These are phyloP conservation scores for Cupressus sempervirens DNA, from an alignment of 75 land plant genomes.

Conservation along the genomic window DNA sequence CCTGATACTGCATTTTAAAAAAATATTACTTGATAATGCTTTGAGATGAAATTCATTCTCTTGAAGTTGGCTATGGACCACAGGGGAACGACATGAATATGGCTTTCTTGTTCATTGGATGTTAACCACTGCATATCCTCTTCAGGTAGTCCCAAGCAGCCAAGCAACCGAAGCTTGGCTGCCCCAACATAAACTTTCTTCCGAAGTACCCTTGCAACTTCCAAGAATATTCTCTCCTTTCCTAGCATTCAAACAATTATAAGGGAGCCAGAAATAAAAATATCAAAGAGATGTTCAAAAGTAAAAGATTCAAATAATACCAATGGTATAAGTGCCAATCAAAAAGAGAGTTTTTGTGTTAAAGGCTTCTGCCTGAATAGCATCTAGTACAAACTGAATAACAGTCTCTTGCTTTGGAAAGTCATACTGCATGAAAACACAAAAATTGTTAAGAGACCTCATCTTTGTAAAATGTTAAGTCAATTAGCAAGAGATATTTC, in stretches of 20 bases:
- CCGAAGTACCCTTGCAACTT: slow-evolving; percentile 76
- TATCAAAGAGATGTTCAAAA: background rate
- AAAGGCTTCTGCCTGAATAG: slow-evolving; percentile 96
- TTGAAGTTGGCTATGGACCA: slow-evolving; percentile 97
- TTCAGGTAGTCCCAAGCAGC: slow-evolving; percentile 66
- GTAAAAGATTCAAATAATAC: slow-evolving; percentile 26
- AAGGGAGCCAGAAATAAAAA: background rate
- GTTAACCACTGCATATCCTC: slow-evolving; percentile 93
- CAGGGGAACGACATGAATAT: slow-evolving; percentile 95
- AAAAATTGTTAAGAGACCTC: background rate
- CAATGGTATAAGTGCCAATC: slow-evolving; percentile 95
- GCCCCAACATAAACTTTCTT: slow-evolving; percentile 84
- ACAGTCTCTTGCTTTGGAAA: slow-evolving; percentile 98
- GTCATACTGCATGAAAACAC: slow-evolving; percentile 68
- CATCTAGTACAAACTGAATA: slow-evolving; percentile 95
- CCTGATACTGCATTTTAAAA: background rate
- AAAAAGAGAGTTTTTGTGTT: slow-evolving; percentile 90
- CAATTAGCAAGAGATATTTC: background rate
- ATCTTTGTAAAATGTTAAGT: background rate
- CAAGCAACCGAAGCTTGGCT: slow-evolving; percentile 59
- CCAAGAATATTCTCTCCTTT: slow-evolving; percentile 88
- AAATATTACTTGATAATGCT: slow-evolving; percentile 67
- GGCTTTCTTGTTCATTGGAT: slow-evolving; percentile 73
- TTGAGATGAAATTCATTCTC: slow-evolving; percentile 74
- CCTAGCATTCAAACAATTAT: slow-evolving; percentile 35